A percentile compares a stretch with the other conserved stretches of the same genome.
phyloP scores from a whole-genome alignment of 257 asterid species.

The Solanum gracilifrons region DNA sequence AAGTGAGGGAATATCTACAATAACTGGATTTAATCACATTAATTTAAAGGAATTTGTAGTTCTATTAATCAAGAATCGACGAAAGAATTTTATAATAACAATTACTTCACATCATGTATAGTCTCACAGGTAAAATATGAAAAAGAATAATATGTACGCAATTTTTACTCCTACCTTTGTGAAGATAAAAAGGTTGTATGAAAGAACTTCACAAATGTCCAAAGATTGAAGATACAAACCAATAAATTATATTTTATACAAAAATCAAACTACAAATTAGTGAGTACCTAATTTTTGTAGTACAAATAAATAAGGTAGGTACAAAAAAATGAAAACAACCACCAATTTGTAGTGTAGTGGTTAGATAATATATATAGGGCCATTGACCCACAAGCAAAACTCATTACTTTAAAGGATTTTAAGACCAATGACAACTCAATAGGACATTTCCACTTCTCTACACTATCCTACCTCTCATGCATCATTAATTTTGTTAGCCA shows the following conservation, averaged over 20 bases:
- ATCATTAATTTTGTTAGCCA: background rate
- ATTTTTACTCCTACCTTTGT: background rate
- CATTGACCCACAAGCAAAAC: background rate
- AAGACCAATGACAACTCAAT: background rate
- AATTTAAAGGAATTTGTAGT: background rate
- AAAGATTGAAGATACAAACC: background rate
- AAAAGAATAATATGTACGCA: background rate
- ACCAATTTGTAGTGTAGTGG: background rate
- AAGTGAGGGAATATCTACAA: too few species aligned
- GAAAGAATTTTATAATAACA: background rate
- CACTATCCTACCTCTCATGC: background rate
- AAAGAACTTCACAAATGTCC: background rate
- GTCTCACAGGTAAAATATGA: background rate
- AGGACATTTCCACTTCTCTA: background rate
- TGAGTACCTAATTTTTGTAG: background rate
- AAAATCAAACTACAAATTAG: background rate
- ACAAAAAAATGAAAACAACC: background rate
- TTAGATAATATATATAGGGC: background rate
- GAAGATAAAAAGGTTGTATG: background rate
- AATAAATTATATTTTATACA: background rate
- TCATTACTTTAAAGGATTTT: background rate
- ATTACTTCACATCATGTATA: background rate
- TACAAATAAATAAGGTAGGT: background rate
- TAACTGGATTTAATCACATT: too few species aligned
- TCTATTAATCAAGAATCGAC: background rate